Evolutionary conservation across 192 early-diverging fungal species (phyloP), one percentile per base, ranked within the genome.

Genomic region (Kickxella alabastrina): DNA sequence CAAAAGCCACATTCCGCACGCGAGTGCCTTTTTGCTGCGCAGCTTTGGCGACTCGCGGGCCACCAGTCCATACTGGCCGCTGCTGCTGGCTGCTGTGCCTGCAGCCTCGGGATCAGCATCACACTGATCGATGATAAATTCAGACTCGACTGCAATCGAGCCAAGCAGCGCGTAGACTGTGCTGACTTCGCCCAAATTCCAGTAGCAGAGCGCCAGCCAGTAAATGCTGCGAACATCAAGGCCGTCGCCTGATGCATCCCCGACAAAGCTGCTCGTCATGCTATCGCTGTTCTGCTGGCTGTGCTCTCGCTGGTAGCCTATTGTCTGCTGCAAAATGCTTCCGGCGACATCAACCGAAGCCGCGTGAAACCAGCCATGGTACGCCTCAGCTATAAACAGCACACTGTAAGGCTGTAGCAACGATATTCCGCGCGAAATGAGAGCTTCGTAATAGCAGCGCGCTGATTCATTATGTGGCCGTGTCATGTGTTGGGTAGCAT

Each of bases 201-300:
- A 75, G 39, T 75, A 52, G 38, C 72, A 68, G n/a, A 68, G 57
- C 36, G 57, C 72, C 49, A 75, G 54, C 72, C 65, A 75, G 34
- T 75, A 75, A n/a, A 56, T 42, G 32, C 72, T 75, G 28, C 72
- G 65, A 21, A 62, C 54, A 26, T 75, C 72, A n/a, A 44, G 60
- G 18, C 1, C 25, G 15, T 54, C 54, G 41, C 18, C 38, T 6
- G 12, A 26, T 13, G 53, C 38, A 19, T 17, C 27, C 32, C 17
- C 34, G 40, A 18, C 5, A 8, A 8, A 3, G 43, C 43, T 40
- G 10, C 24, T 13, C 17, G 12, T 10, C 10, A 18, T 3, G 10
- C 19, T 21, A 0, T 43, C 36, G n/a, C 32, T 2, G 44, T 21
- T 38, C 22, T 37, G 26, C 6, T 23, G 32, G 10, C 29, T 21